Evolutionary conservation across 2,329 filamentous ascomycete species (phyloP), one percentile per base, ranked within the genome.

Genomic region (Pseudogymnoascus sp.): DNA sequence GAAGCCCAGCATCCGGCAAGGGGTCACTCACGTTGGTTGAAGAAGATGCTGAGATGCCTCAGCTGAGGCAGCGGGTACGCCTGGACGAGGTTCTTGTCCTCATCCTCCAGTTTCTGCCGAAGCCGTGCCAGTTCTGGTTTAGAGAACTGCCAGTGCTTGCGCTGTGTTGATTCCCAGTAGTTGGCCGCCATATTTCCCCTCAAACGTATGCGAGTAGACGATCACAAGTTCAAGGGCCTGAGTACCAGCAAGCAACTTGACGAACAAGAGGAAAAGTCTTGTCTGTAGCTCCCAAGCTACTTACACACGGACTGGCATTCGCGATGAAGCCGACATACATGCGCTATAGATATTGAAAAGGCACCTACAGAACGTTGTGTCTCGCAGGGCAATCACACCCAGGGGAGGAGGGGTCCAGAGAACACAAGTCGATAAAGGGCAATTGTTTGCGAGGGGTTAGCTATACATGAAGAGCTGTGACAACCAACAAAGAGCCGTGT

Each of bases 151-250:
- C 94, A 99, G 77, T 89, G 85, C 67, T 86, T 88, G 68, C 88
- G 85, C 76, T 99, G 94, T 25, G 91, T 94, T 61, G 94, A 97
- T 66, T 91, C 88, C 92, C 92, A 99, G 78, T 93, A 99, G 76
- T 93, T 97, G 72, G 92, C 90, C 35, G 93, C 90, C 93, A 97
- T 97, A 60, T 62, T 69, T 33, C 8, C 14, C 25, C 9, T 30
- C 43, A 8, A n/a, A 7, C 43, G 43, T 54, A 18, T 16, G 20
- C 41, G 43, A 28, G 12, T 54, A 5, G 43, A 33, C 18, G n/a
- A 54, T 54, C 43, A 16, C 43, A 54, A 33, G 43, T 54, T 33
- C 43, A 33, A 33, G 12, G n/a, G 43, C 28, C 28, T 50, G 43
- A 6, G 28, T 2, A 28, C 22, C 41, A 30, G 25, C 25, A 54